Evolutionary conservation across 2,329 filamentous ascomycete genomes (phyloP), one percentile per base, ranked within the genome.

Genomic region (Diaporthe sp.): DNA sequence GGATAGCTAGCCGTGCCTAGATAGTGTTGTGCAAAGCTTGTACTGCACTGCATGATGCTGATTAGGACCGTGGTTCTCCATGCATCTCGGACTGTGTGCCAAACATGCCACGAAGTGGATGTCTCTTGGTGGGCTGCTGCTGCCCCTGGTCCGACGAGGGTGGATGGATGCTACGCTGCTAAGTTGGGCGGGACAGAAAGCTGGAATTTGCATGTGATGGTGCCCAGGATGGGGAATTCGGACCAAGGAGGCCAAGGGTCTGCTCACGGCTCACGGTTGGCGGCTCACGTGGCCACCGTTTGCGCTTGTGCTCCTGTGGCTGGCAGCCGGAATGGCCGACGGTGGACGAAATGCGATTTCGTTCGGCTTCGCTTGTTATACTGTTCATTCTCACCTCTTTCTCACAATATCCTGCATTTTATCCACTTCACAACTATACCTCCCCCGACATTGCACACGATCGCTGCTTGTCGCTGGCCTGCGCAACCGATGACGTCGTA

Each of bases 141-240:
- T 42, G 37, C 60, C 39, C 47, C 47, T 39, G 65, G 65, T 53
- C 31, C 15, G 47, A 20, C 22, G 65, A 17, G 39, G 63, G 47
- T 20, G 65, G 10, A 34, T 39, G 37, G 65, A 68, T 68, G 65
- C n/a, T 39, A 68, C 65, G 31, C 47, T 55, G 53, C 17, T 28
- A 15, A 13, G 60, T 10, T 28, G 15, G 61, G 61, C 61, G 42
- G 61, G 28, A 47, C 42, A 7, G 17, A 25, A 5, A 31, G 37
- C 44, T 65, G 47, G 57, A 57, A 65, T 73, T 71, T 75, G 68
- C 74, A 75, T 75, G 74, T 75, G 74, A 75, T 68, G 39, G 51
- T 51, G 61, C 47, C 47, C 55, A 51, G 70, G 47, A 60, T 60
- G 70, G 70, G 49, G 53, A 60, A 12, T 51, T 51, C 20, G 37